Conservation (phyloP, 2,329 filamentous ascomycete genomes). For the Clonostachys chloroleuca region DNA sequence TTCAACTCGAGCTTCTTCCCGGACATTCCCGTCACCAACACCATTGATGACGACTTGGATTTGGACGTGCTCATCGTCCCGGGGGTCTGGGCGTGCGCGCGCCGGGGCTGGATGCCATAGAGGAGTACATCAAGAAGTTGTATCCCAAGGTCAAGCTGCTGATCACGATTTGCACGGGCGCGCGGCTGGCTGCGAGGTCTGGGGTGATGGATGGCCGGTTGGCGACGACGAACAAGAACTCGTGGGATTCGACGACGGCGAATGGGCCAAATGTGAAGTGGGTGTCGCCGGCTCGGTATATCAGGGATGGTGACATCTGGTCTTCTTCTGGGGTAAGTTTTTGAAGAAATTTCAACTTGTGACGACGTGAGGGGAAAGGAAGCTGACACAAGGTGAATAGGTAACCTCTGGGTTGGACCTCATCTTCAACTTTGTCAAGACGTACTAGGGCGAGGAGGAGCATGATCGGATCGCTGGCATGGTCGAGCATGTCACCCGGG, state of each 20-base stretch:
- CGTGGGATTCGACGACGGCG: constrained; percentile 42
- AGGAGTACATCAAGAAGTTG: constrained; percentile 26
- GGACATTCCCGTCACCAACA: constrained; percentile 35
- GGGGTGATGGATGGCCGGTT: constrained; percentile 55
- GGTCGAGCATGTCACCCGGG: constrained; percentile 46
- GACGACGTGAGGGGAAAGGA: background rate
- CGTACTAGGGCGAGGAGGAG: constrained; percentile 43
- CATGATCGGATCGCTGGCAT: constrained; percentile 37
- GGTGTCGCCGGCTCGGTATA: constrained; percentile 59
- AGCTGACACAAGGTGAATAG: constrained; percentile 6
- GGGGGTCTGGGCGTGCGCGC: constrained; percentile 40
- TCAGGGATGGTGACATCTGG: constrained; percentile 63
- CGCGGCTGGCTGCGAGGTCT: constrained; percentile 50
- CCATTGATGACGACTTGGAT: constrained; percentile 44
- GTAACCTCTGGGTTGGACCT: constrained; percentile 29
- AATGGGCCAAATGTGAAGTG: constrained; percentile 50
- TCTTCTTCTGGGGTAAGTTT: constrained; percentile 49
- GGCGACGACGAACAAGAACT: constrained; percentile 66
- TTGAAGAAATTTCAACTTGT: background rate
- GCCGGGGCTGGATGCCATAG: constrained; percentile 30
- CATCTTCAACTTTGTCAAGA: constrained; percentile 25
- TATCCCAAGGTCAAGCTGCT: constrained; percentile 46
- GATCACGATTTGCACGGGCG: constrained; percentile 64
- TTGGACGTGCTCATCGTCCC: constrained; percentile 57
- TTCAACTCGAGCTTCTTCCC: constrained; percentile 28